Conservation (phyloP, 2,329 filamentous ascomycete genomes). For the Trichophaea hybrida region DNA sequence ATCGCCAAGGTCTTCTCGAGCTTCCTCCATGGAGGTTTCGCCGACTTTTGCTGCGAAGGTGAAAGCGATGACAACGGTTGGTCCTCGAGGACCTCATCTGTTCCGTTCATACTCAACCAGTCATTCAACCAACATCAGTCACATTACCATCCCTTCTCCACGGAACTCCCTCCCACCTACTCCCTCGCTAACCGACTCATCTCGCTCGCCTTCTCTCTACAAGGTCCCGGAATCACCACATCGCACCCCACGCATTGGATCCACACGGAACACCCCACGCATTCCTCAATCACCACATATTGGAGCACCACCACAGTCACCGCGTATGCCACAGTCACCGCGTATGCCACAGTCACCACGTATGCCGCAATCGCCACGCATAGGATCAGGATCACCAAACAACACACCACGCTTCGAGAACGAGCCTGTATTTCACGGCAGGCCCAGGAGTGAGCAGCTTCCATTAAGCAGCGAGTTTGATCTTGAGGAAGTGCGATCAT, state of each 20-base stretch:
- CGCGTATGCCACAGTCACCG: constrained; percentile 28
- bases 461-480: constrained; percentile 34
- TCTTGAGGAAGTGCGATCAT: constrained; percentile 45
- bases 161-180: constrained; percentile 45
- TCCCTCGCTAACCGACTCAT: constrained; percentile 29
- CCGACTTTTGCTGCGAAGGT: constrained; percentile 11
- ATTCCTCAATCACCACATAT: constrained; percentile 7
- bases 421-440: background rate
- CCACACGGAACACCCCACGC: constrained; percentile 31
- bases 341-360: too few relatives aligned
- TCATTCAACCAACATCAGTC: constrained; percentile 33
- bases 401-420: background rate
- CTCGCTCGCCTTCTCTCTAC: constrained; percentile 24
- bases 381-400: constrained; percentile 26
- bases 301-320: constrained; percentile 13
- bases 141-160: constrained; percentile 39
- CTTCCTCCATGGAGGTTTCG: constrained; percentile 17
- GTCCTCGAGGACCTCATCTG: constrained; percentile 72
- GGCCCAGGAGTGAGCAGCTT: background rate
- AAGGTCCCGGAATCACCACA: constrained; percentile 14
- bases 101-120: constrained; percentile 56
- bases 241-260: constrained; percentile 31
- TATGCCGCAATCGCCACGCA: constrained; percentile 11
- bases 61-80: constrained; percentile 31
- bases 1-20: constrained; percentile 13